These are phyloP conservation scores for Solanum virginianum DNA, from an alignment of 257 asterid genomes.

Conservation along the genomic window DNA sequence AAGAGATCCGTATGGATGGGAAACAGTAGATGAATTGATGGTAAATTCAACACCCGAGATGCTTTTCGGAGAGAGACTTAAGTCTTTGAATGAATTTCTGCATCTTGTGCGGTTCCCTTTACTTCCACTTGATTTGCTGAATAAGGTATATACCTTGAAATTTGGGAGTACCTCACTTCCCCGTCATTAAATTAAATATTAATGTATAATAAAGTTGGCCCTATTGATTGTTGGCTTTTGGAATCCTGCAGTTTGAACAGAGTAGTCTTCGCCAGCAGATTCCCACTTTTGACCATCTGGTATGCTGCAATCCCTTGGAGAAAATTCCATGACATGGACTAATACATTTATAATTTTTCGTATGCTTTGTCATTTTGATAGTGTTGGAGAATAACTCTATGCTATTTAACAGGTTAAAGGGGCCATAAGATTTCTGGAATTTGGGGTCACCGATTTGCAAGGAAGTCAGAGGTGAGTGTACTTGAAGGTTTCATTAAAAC, in stretches of 20 bases:
- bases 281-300: constrained; percentile 51
- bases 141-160: constrained; percentile 35
- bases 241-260: constrained; percentile 52
- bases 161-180: background rate
- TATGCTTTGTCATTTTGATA: background rate
- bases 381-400: background rate
- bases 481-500: background rate
- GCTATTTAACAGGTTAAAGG: constrained; percentile 55
- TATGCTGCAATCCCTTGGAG: constrained; percentile 11
- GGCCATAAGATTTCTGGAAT: constrained; percentile 54
- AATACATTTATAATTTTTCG: background rate
- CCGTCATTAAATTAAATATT: background rate
- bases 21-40: constrained; percentile 48
- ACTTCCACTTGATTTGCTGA: constrained; percentile 49
- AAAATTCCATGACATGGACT: background rate
- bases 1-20: constrained; percentile 63
- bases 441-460: constrained; percentile 27
- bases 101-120: constrained; percentile 65
- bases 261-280: constrained; percentile 49
- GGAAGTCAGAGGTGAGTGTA: constrained; percentile 49
- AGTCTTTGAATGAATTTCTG: constrained; percentile 33
- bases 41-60: constrained; percentile 33
- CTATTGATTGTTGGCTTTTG: background rate
- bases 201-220: background rate
- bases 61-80: constrained; percentile 54